Evolutionary conservation across 176 grass and related monocot species (phyloP).

Genomic region (Leersia perrieri): DNA sequence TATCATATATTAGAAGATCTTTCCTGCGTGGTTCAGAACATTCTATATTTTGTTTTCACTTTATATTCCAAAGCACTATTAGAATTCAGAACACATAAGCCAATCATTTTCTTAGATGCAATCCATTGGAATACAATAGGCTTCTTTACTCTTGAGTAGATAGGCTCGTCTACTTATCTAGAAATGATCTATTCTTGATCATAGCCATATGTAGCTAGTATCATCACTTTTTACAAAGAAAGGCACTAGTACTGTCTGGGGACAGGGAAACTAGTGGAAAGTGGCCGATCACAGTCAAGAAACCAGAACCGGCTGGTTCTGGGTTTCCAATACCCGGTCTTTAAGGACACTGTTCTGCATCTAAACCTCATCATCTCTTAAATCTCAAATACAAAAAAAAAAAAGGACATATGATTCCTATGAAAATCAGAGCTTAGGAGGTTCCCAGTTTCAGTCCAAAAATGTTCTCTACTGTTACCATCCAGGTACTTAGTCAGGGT

Average conservation of each 20-base stretch:
- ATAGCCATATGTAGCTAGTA: not conserved
- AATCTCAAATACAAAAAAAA: not conserved
- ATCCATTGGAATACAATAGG: not conserved
- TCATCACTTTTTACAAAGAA: not conserved
- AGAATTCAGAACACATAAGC: not conserved
- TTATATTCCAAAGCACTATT: not conserved
- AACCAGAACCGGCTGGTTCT: not conserved
- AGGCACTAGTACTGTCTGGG: not conserved
- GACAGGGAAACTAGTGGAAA: not conserved
- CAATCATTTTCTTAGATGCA: not conserved
- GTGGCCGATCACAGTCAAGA: not conserved
- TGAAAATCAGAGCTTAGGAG: not conserved
- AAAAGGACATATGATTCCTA: not conserved
- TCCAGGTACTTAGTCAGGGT: not conserved
- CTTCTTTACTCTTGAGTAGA: not conserved
- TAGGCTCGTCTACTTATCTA: not conserved
- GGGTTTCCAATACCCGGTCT: not conserved
- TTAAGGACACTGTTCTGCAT: not conserved
- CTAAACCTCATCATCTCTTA: not conserved
- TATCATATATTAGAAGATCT: not conserved
- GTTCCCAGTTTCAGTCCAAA: not conserved
- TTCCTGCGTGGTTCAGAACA: not conserved
- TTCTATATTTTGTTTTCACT: constrained; percentile 1
- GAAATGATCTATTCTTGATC: not conserved
- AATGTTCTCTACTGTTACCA: not conserved